Percentiles rank a stretch among this genome's conserved stretches.
Conservation (phyloP, 768 basidiomycete genomes). For the Rossbeevera mucosa region DNA sequence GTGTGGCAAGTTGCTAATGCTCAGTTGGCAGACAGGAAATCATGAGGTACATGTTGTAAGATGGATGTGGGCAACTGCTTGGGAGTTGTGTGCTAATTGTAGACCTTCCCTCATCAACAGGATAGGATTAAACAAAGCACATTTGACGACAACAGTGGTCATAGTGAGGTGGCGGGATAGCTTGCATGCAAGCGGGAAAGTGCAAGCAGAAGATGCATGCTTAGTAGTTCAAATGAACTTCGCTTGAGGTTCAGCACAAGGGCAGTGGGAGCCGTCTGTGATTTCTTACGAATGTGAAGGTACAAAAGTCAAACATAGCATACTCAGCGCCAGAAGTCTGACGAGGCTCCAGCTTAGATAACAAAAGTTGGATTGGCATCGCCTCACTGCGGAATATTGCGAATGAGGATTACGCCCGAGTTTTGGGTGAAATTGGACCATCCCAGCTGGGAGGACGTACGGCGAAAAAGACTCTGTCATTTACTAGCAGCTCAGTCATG, state of each 20-base stretch:
- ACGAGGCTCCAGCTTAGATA: too few species aligned
- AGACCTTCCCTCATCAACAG: neutral
- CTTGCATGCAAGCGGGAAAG: too few species aligned
- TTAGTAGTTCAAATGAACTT: neutral
- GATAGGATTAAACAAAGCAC: too few species aligned
- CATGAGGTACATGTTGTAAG: neutral
- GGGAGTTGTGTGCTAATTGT: neutral
- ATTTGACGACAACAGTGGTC: too few species aligned
- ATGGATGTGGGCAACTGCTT: neutral
- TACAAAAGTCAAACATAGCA: too few species aligned
- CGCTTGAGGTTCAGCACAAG: neutral
- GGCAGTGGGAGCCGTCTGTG: neutral
- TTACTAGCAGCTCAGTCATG: neutral
- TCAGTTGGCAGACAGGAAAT: neutral
- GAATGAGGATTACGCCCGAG: neutral
- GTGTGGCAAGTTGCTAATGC: too few species aligned
- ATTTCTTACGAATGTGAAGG: neutral
- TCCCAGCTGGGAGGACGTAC: constrained; percentile 6
- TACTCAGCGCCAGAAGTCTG: too few species aligned
- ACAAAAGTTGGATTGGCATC: neutral
- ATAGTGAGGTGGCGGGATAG: too few species aligned
- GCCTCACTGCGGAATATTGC: neutral
- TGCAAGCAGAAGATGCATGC: neutral
- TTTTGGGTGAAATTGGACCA: neutral
- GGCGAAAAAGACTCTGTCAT: constrained; percentile 25